Evolutionary conservation across 1,284 basidiomycete species (phyloP), one percentile per base, ranked within the genome.

Genomic region (Sanghuangporus sanghuang): DNA sequence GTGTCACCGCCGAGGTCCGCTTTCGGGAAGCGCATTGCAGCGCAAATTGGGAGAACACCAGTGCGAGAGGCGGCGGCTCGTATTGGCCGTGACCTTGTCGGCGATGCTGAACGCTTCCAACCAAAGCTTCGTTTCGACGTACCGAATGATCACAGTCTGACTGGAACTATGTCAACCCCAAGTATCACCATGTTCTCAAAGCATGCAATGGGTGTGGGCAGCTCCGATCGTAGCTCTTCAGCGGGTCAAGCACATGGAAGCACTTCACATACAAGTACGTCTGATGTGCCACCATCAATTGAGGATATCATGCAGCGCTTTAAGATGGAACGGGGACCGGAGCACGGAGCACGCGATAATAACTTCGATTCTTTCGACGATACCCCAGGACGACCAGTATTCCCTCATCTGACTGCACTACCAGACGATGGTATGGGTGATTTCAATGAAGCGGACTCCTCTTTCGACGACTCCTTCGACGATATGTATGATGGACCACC

Each of bases 1-100:
- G 92, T 95, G 89, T 95, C 93, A 0, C 93, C 95, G 2, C 93
- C 92, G 1, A 83, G 90, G 3, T 89, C 90, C 62, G 87, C 95
- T 84, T 94, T 93, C 64, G 86, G 86, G 2, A 83, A 88, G n/a
- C 81, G 84, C 60, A 82, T 82, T 1, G 80, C 79, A 27, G 80
- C 79, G 32, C 74, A 81, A 18, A 78, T 93, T 21, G 83, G 84
- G 7, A 81, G 78, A 62, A 81, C 81, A n/a, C 82, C 89, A 2
- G 78, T 75, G 44, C 85, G 81, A 68, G 83, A 85, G 63, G 89
- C 90, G 11, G 89, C 89, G 1, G 77, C 81, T 18, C 80, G 87
- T 14, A 90, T 92, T 61, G 80, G 81, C 62, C 77, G 78, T 53
- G 85, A 87, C 70, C 73, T 91, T 3, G 71, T 92, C 12, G 81